phyloP scores from a whole-genome alignment of 2,329 filamentous ascomycete genomes.

The Neurospora sp. region DNA sequence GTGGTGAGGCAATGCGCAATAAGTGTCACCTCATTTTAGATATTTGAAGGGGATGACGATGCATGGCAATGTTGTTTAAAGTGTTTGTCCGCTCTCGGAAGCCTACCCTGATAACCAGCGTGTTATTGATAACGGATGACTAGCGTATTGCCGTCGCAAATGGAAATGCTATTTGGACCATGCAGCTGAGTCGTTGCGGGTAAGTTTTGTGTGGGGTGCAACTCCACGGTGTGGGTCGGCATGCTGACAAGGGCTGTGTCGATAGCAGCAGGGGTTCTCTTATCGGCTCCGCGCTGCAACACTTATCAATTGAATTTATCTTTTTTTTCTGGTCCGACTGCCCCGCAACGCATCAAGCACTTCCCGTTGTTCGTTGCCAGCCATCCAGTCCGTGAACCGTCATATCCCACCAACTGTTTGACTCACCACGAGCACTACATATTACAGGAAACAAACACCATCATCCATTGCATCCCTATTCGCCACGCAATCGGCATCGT shows the following conservation, averaged over 20 bases:
- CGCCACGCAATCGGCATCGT: background rate
- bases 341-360: background rate
- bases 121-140: background rate
- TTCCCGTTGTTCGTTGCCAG: background rate
- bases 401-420: background rate
- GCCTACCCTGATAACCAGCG: background rate
- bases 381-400: background rate
- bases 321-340: background rate
- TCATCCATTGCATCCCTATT: background rate
- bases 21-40: slow-evolving; percentile 8
- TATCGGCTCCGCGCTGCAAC: background rate
- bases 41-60: background rate
- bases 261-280: background rate
- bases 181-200: background rate
- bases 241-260: background rate
- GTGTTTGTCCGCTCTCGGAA: background rate
- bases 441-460: background rate
- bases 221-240: background rate
- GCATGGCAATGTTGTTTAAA: background rate
- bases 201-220: too few relatives aligned
- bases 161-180: background rate
- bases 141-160: too few relatives aligned
- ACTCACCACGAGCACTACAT: background rate
- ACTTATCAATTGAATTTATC: background rate
- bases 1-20: slow-evolving; percentile 12